Evolutionary conservation across 331 rosid genomes (phyloP).

Genomic region (Cucumis variabilis): DNA sequence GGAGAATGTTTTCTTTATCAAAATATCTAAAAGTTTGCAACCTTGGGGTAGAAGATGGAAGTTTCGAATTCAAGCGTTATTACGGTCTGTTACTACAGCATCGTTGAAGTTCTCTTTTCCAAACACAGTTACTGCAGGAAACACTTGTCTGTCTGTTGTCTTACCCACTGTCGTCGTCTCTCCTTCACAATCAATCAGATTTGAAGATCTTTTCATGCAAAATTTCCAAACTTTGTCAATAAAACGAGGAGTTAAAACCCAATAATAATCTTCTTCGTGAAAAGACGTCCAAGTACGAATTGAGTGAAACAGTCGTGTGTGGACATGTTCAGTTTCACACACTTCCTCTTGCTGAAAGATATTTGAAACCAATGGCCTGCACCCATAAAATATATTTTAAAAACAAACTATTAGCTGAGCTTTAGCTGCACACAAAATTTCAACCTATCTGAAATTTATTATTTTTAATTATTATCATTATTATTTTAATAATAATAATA

Average conservation of each 20-base stretch:
- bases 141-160: neutral
- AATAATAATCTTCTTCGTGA: slow-evolving; percentile 4
- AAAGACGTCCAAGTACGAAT: neutral
- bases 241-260: slow-evolving; percentile 24
- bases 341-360: neutral
- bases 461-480: too few species aligned
- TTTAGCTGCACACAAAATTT: too few species aligned
- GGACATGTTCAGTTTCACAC: neutral
- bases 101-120: neutral
- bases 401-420: too few species aligned
- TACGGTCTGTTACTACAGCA: neutral
- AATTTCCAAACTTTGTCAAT: slow-evolving; percentile 28
- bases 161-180: neutral
- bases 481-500: too few species aligned
- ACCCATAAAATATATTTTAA: too few species aligned
- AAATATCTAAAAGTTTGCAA: too few species aligned
- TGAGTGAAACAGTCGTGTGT: neutral
- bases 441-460: too few species aligned
- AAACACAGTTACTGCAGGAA: neutral
- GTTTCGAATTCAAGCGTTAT: too few species aligned
- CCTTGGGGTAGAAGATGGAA: too few species aligned
- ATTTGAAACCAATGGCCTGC: neutral
- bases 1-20: too few species aligned
- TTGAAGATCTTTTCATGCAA: slow-evolving; percentile 29
- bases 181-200: slow-evolving; percentile 23